Conservation (phyloP, 2,329 filamentous ascomycete genomes). For the Hypoxylon sp. region DNA sequence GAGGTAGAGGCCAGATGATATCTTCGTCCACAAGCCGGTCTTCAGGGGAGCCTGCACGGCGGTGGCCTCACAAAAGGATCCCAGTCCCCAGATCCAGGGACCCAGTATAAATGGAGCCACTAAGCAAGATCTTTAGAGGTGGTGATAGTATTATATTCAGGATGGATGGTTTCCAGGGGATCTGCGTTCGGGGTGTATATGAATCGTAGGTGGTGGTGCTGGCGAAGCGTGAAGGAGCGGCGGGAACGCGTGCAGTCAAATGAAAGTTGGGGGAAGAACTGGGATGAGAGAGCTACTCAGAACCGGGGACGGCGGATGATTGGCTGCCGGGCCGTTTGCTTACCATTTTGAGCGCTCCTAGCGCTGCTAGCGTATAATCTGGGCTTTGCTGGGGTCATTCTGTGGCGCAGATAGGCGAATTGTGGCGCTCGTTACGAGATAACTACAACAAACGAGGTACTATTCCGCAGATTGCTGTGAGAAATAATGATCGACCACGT, state of each 20-base stretch:
- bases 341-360: constrained; percentile 1
- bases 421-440: constrained; percentile 1
- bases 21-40: background rate
- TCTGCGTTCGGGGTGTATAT: background rate
- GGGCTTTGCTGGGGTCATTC: constrained; percentile 1
- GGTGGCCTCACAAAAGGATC: background rate
- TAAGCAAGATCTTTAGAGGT: background rate
- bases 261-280: constrained; percentile 12
- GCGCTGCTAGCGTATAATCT: constrained; percentile 4
- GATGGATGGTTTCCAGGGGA: background rate
- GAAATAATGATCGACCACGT: background rate
- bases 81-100: background rate
- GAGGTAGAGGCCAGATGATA: background rate
- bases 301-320: constrained; percentile 5
- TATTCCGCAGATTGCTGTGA: background rate
- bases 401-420: background rate
- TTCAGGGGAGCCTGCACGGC: background rate
- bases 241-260: background rate
- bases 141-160: background rate
- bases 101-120: background rate
- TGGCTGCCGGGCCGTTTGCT: background rate
- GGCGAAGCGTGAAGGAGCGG: background rate
- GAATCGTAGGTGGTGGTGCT: background rate
- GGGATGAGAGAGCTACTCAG: constrained; percentile 6
- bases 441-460: background rate